Evolutionary conservation across 306 rosid species (phyloP).

Genomic region (Herpetospermum pedunculosum): DNA sequence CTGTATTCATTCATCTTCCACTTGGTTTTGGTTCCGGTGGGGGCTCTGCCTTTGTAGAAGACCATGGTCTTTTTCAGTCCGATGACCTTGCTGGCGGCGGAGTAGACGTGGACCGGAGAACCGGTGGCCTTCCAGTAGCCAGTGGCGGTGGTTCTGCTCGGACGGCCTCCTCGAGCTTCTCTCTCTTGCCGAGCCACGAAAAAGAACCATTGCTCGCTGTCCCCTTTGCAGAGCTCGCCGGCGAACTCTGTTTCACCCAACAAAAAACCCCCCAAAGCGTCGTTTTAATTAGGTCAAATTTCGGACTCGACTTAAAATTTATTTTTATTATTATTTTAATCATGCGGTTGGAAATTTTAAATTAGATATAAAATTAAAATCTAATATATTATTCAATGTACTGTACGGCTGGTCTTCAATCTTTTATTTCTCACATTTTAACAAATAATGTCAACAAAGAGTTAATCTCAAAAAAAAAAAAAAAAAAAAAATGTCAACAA

Average conservation of each 20-base stretch:
- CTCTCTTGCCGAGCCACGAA: slow-evolving; percentile 58
- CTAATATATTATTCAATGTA: too few relatives aligned
- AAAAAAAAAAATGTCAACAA: too few relatives aligned
- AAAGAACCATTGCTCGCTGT: slow-evolving; percentile 90
- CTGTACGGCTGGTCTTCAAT: too few relatives aligned
- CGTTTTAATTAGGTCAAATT: too few relatives aligned
- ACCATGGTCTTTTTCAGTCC: slow-evolving; percentile 86
- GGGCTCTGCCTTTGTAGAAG: slow-evolving; percentile 74
- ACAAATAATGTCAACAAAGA: too few relatives aligned
- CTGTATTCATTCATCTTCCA: slow-evolving; percentile 92
- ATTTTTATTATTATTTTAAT: too few relatives aligned
- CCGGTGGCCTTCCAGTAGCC: slow-evolving; percentile 98
- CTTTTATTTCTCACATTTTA: too few relatives aligned
- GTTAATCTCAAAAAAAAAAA: too few relatives aligned
- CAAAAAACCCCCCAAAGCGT: too few relatives aligned
- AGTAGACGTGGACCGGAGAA: slow-evolving; percentile 69
- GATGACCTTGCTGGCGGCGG: slow-evolving; percentile 39
- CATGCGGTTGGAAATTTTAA: too few relatives aligned
- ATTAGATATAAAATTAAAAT: not conserved
- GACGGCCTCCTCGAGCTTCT: slow-evolving; percentile 75
- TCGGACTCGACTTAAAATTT: too few relatives aligned
- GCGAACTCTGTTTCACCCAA: slow-evolving; percentile 35
- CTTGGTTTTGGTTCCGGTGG: slow-evolving; percentile 64
- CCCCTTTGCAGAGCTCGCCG: slow-evolving; percentile 55
- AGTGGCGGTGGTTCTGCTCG: slow-evolving; percentile 51